Evolutionary conservation across 305 asterid species (phyloP).

Genomic region (Ilex paraguariensis): DNA sequence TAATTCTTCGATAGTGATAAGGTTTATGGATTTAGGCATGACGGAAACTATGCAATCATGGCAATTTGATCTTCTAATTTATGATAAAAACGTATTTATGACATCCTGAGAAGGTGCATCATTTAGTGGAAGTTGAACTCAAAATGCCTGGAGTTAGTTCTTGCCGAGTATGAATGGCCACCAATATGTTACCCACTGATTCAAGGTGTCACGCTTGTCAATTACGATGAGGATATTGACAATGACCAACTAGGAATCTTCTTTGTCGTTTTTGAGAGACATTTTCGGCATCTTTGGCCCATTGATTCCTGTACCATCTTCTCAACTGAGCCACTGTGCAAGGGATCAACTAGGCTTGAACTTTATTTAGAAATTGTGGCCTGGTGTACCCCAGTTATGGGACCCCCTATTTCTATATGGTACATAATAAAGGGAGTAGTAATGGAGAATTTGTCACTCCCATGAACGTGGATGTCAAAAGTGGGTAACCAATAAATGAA

Average conservation of each 20-base stretch:
- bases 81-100: neutral
- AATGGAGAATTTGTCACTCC: conserved; percentile 56
- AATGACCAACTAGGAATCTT: conserved; percentile 50
- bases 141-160: conserved; percentile 20
- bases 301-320: conserved; percentile 26
- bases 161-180: conserved; percentile 30
- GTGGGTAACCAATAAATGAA: conserved; percentile 37
- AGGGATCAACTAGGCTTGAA: conserved; percentile 26
- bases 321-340: conserved; percentile 23
- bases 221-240: conserved; percentile 25
- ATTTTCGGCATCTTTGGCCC: conserved; percentile 25
- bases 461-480: conserved; percentile 41
- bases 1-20: too few relatives aligned
- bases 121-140: conserved; percentile 13
- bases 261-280: conserved; percentile 30
- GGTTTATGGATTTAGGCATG: neutral
- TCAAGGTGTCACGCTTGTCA: conserved; percentile 19
- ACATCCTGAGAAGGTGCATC: conserved; percentile 2
- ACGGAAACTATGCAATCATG: neutral
- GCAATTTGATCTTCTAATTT: neutral
- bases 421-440: conserved; percentile 30
- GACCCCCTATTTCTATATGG: conserved; percentile 32
- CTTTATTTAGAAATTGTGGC: conserved; percentile 44
- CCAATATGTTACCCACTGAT: conserved; percentile 34
- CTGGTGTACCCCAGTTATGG: conserved; percentile 21